phyloP scores from a whole-genome alignment of 163 green algal genomes.

The Scenedesmus sp. region DNA sequence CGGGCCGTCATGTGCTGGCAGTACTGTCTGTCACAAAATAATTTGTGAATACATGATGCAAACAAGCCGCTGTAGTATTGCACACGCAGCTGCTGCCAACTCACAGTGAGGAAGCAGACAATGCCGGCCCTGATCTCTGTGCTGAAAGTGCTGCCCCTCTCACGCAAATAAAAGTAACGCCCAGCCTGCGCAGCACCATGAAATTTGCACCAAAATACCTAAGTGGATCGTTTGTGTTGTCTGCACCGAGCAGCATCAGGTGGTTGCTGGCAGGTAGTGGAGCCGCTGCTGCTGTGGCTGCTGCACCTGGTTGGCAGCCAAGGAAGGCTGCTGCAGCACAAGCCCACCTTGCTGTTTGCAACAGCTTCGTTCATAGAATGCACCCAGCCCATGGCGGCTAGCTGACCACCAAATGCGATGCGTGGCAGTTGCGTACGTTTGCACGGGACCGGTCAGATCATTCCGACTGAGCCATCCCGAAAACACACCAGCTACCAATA shows the following conservation, averaged over 20 bases:
- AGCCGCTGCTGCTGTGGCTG: no score
- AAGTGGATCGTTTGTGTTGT: no score
- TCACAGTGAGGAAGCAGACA: slow-evolving; percentile 83
- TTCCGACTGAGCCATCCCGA: background rate
- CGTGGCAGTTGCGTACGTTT: background rate
- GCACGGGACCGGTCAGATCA: background rate
- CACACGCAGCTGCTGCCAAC: background rate
- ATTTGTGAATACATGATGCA: no score
- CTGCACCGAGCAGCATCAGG: background rate
- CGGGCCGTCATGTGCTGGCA: no score
- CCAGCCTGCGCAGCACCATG: background rate
- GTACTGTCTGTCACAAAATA: no score
- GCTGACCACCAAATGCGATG: background rate
- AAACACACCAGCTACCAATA: background rate
- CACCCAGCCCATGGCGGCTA: slow-evolving; percentile 18
- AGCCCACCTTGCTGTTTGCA: slow-evolving; percentile 33
- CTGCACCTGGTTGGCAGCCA: background rate
- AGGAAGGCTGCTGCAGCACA: background rate
- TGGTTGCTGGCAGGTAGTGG: background rate
- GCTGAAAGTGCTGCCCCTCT: slow-evolving; percentile 64
- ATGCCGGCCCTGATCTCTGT: slow-evolving; percentile 78
- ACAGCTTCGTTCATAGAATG: slow-evolving; percentile 37
- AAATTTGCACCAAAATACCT: background rate
- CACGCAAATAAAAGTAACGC: slow-evolving; percentile 72
- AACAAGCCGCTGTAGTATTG: background rate